phyloP scores from a whole-genome alignment of 805 yeast genomes.

The Metschnikowia similis region DNA sequence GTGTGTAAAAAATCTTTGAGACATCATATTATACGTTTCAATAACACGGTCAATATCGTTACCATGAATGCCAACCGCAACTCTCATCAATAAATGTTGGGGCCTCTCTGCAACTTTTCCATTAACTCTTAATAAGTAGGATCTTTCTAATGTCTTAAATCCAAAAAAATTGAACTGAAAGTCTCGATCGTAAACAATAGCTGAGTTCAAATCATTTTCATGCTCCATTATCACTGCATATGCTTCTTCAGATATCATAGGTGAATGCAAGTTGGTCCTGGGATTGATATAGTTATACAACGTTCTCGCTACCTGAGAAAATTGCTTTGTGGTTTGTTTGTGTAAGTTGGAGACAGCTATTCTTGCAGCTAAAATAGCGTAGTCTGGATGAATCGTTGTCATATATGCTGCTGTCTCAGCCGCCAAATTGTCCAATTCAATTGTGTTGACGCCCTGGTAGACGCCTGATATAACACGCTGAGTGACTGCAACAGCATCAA shows the following conservation, averaged over 20 bases:
- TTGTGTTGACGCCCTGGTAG: constrained; percentile 93
- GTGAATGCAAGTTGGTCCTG: constrained; percentile 56
- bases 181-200: constrained; percentile 47
- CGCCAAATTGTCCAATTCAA: constrained; percentile 64
- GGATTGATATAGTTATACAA: constrained; percentile 80
- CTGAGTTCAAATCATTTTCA: constrained; percentile 42
- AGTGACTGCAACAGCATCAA: constrained; percentile 93
- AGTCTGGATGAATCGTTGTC: constrained; percentile 98
- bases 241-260: constrained; percentile 42
- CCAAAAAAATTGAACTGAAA: constrained; percentile 57
- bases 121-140: constrained; percentile 50
- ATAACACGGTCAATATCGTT: constrained; percentile 48
- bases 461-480: constrained; percentile 95
- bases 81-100: constrained; percentile 60
- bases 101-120: constrained; percentile 61
- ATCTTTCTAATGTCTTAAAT: constrained; percentile 57
- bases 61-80: constrained; percentile 58
- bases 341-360: constrained; percentile 92
- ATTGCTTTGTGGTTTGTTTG: constrained; percentile 87
- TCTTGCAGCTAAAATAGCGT: constrained; percentile 91
- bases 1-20: constrained; percentile 54
- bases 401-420: constrained; percentile 97
- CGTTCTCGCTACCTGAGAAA: constrained; percentile 70
- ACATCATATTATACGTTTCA: constrained; percentile 57
- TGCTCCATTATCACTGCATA: constrained; percentile 34